Conservation (phyloP, 495 filamentous ascomycete species). For the Penicillium nucicola region DNA sequence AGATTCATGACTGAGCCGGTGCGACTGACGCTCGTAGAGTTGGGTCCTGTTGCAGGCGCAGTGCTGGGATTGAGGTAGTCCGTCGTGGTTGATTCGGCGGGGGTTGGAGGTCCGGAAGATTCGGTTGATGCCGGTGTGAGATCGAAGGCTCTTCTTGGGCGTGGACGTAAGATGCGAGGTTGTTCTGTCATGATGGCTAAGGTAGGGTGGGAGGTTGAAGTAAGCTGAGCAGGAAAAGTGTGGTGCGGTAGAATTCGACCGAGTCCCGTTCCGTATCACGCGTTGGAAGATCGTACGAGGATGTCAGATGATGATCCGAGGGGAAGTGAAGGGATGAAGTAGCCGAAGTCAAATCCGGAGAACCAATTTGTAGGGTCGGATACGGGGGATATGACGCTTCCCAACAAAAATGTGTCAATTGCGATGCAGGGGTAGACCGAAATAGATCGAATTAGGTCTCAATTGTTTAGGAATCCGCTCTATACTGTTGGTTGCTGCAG, state of each 20-base stretch:
- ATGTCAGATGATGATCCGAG: too few relatives aligned
- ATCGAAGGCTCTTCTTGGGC: conserved; percentile 74
- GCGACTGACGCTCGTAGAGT: conserved; percentile 46
- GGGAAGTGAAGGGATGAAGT: background rate
- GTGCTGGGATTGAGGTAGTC: conserved; percentile 31
- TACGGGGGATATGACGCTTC: conserved; percentile 3
- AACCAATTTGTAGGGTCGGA: background rate
- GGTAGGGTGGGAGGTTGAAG: background rate
- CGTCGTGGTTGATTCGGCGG: conserved; percentile 35
- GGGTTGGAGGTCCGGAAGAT: conserved; percentile 48
- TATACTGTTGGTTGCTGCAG: conserved; percentile 4
- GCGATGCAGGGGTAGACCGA: background rate
- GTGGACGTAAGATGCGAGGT: conserved; percentile 63
- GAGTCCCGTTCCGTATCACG: background rate
- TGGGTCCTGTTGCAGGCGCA: conserved; percentile 21
- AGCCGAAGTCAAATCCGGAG: background rate
- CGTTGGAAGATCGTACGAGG: background rate
- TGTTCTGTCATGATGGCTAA: conserved; percentile 39
- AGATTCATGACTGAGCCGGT: conserved; percentile 81
- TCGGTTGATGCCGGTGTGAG: conserved; percentile 53
- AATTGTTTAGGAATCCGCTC: conserved; percentile 15
- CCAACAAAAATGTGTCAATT: conserved; percentile 7
- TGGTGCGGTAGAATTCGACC: background rate
- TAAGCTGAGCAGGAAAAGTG: background rate
- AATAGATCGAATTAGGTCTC: background rate